Base-by-base conservation (phyloP, 331 rosid genomes). In the Prunus yedoensis region DNA sequence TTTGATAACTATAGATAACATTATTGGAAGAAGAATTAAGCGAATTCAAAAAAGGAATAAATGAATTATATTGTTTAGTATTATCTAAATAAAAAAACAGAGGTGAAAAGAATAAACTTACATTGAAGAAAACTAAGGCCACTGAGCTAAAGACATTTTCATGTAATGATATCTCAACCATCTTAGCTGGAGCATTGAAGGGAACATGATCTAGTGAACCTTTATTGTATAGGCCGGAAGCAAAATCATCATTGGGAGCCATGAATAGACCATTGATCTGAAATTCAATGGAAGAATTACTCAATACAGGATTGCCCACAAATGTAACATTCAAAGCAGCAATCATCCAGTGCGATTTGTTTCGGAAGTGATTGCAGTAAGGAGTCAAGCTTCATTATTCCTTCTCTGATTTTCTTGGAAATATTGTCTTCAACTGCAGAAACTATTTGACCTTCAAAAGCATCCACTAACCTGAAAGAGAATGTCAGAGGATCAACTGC, bases 141-240 rank as follows among this genome's bases (percentile, higher is more conserved):
- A 83, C 86, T 0, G 97, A 94, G 80, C 89, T 84, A 73, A 94
- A 82, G 74, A 94, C 90, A 58, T 77, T 77, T 86, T 91, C 96
- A 71, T 91, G 95, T 50, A 91, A 27, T 25, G 96, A 87, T 70
- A 94, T 78, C 81, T 83, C 81, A 66, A 90, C 77, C 98, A 94
- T 94, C 79, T 84, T 87, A 35, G 76, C 82, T 38, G 73, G 73
- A 66, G 66, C 82, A 17, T 67, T 72, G 80, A 66, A 58, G 43
- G 71, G 56, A 83, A 73, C 73, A 52, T 78, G 81, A 73, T 70
- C 57, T 63, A 74, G 61, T 43, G 79, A 66, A 66, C 66, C 83
- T 69, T 64, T 62, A 75, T 3, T 71, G 81, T 60, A 53, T 75
- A 74, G 60, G 79, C 78, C 71, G 77, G 90, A 76, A 68, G 25